A percentile compares a stretch with the other conserved stretches of the same genome.
phyloP scores from a whole-genome alignment of 73 alveolate genomes.

The Tetrahymena malaccensis region DNA sequence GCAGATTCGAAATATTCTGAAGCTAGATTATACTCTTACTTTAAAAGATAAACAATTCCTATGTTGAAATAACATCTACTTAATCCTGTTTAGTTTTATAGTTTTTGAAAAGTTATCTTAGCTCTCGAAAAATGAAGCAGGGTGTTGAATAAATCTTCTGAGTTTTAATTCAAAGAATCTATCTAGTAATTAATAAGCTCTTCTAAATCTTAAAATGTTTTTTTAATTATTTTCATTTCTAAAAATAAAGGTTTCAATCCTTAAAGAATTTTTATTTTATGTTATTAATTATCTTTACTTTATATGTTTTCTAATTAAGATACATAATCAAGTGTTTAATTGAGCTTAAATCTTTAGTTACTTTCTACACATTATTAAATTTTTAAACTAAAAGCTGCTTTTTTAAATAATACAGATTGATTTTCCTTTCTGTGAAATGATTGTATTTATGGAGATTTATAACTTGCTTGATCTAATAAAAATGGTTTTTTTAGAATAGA shows the following conservation, averaged over 20 bases:
- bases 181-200: neutral
- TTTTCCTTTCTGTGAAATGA: too few relatives aligned
- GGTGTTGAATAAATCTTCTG: neutral
- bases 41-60: neutral
- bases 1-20: neutral
- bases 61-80: neutral
- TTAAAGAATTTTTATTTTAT: neutral
- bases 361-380: too few relatives aligned
- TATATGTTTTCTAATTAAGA: neutral
- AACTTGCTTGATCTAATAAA: too few relatives aligned
- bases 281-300: neutral
- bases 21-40: neutral
- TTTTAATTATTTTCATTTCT: neutral
- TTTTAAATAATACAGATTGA: too few relatives aligned
- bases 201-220: neutral
- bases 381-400: neutral
- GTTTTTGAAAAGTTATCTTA: neutral
- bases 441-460: too few relatives aligned
- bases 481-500: too few relatives aligned
- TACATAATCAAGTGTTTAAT: neutral
- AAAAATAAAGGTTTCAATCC: neutral
- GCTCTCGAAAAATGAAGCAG: neutral
- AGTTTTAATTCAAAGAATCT: neutral
- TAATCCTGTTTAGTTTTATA: neutral
- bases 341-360: neutral